A percentile compares a stretch with the other conserved stretches of the same genome.
These are phyloP conservation scores for slime mould (Dictyostelium discoideum) DNA, from an alignment of 78 protist genomes.

Conservation along the genomic window dicty_2.7 NC_007091.3:3745001-3745500, in stretches of 20 bases:
- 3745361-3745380: constrained; percentile 64
- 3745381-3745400: constrained; percentile 27
- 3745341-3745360: constrained; percentile 44
- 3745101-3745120: neutral
- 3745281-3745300: neutral
- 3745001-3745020: constrained; percentile 5
- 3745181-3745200: constrained; percentile 38
- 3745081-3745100: neutral
- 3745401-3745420: neutral
- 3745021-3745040: neutral
- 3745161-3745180: neutral
- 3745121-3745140: too few species aligned
- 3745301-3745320: constrained; percentile 43
- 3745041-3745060: neutral
- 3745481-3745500: too few species aligned
- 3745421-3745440: neutral
- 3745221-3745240: neutral
- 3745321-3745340: constrained; percentile 30
- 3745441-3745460: neutral
- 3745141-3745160: constrained; percentile 6
- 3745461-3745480: too few species aligned
- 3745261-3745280: neutral
- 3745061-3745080: neutral
- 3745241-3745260: constrained; percentile 6
- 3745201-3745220: constrained; percentile 24